Evolutionary conservation across 352 stramenopile species (phyloP), one percentile per base, ranked within the genome.

Genomic region (Elongisporangium senticosum): DNA sequence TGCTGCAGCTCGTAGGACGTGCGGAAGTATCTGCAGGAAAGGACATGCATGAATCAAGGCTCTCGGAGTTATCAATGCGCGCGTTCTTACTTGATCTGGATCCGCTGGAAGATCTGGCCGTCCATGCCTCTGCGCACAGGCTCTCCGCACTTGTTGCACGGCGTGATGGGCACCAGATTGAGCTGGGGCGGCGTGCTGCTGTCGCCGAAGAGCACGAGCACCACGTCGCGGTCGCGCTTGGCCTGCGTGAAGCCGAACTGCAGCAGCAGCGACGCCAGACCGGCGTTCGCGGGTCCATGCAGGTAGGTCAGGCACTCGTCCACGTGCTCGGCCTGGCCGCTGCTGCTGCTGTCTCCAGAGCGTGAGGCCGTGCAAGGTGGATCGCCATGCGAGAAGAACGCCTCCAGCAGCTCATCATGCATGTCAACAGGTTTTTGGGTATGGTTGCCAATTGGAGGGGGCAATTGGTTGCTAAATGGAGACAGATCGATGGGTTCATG

Each of bases 301-400:
- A 89, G 51, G 48, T 74, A 84, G 56, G 83, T 48, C 20, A 87
- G 58, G 17, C 67, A 63, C 14, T 58, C 49, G 5, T 74, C 54
- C 11, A 47, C 15, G 62, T 15, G 1, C 43, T 55, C 28, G 33
- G 28, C 7, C 19, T 56, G 15, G 13, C n/a, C 47, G 53, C 55
- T 15, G 11, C 19, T 51, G 56, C 19, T 51, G 56, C 7, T 61
- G 59, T 2, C 28, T 58, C 1, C 33, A 49, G n/a, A 53, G 28
- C 24, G 51, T n/a, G 28, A 21, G 15, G 17, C n/a, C 21, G 40
- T 67, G 40, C 75, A 77, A 14, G 50, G 52, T 14, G 58, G 47
- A 14, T 72, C 69, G 10, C 69, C 67, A 40, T 90, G 79, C 61
- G 75, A 73, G 65, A 87, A 90, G 66, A 90, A 90, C 3, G 76